Percentiles rank a stretch among this genome's conserved stretches.
Evolutionary conservation across 305 asterid species (phyloP).

Genomic region (Andrographis paniculata): DNA sequence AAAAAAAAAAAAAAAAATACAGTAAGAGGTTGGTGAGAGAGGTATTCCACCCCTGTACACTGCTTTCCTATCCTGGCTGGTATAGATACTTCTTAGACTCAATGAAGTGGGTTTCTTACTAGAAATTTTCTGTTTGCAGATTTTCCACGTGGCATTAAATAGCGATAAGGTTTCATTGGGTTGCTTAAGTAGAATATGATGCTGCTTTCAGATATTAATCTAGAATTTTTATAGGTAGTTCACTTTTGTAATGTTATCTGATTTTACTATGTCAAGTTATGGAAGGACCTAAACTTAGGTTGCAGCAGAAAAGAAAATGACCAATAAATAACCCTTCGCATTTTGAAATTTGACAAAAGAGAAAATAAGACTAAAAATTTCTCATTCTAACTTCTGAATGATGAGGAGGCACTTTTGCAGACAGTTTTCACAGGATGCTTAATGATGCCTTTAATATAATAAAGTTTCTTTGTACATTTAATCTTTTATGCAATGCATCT

Average conservation of each 20-base stretch:
- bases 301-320: no score
- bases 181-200: slow-evolving; percentile 8
- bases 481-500: slow-evolving; percentile 4
- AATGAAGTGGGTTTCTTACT: no score
- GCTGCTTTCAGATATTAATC: background rate
- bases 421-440: background rate
- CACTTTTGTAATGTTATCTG: background rate
- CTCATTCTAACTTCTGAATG: slow-evolving; percentile 2
- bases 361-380: no score
- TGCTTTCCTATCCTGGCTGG: no score
- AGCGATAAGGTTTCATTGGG: background rate
- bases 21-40: no score
- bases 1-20: no score
- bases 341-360: no score
- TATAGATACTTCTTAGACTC: no score
- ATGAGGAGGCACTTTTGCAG: background rate
- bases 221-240: slow-evolving; percentile 1
- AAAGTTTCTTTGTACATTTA: background rate
- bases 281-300: no score
- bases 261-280: background rate
- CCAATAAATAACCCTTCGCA: no score
- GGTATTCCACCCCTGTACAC: no score
- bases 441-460: background rate
- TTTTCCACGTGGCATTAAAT: background rate
- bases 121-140: background rate